phyloP scores from a whole-genome alignment of 805 yeast species.

The Metschnikowia lochheadii region DNA sequence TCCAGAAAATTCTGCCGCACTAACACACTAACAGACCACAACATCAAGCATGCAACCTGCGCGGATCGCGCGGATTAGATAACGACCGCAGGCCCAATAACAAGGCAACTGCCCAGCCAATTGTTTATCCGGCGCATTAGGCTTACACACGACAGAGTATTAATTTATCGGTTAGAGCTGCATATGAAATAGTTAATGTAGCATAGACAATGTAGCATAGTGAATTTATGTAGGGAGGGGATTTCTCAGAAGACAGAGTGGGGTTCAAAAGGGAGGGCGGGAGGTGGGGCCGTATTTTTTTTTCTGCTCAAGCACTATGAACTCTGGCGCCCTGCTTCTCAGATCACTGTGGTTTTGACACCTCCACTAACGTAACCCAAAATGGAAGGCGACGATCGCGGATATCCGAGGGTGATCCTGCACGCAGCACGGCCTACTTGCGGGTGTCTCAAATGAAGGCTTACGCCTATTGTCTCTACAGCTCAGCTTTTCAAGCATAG shows the following conservation, averaged over 20 bases:
- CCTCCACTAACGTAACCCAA: slow-evolving; percentile 7
- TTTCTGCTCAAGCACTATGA: not conserved
- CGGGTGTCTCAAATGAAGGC: not conserved
- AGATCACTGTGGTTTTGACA: not conserved
- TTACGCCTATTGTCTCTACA: too few species aligned
- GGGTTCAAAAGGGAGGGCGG: too few species aligned
- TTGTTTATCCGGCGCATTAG: not conserved
- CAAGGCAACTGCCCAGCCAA: slow-evolving; percentile 1
- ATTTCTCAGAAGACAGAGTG: too few species aligned
- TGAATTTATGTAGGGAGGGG: too few species aligned
- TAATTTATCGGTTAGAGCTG: too few species aligned
- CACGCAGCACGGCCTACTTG: not conserved
- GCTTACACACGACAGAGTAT: not conserved
- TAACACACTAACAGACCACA: not conserved
- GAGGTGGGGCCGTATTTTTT: too few species aligned
- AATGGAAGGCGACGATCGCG: slow-evolving; percentile 3
- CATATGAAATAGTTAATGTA: too few species aligned
- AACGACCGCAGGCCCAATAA: not conserved
- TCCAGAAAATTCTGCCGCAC: not conserved
- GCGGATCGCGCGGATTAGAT: slow-evolving; percentile 1
- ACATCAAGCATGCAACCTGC: not conserved
- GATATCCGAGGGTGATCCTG: slow-evolving; percentile 6
- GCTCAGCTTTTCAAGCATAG: too few species aligned
- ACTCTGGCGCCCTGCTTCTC: not conserved
- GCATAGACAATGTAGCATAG: too few species aligned